Conservation (phyloP, 805 yeast genomes). For the Candida krabiensis region DNA sequence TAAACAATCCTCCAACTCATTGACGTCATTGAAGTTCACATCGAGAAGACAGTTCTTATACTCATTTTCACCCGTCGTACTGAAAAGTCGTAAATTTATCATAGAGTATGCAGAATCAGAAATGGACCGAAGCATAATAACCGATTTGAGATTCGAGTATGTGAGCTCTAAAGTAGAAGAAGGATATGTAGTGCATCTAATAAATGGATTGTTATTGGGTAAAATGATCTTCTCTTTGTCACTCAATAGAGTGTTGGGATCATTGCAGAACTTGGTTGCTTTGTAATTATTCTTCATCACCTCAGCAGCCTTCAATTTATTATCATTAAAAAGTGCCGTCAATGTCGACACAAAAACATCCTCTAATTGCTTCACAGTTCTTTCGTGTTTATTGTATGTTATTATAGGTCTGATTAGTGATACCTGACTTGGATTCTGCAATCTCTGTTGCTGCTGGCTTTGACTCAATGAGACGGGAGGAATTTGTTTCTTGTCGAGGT, state of each 20-base stretch:
- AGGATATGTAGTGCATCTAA: conserved; percentile 22
- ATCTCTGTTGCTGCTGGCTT: conserved; percentile 12
- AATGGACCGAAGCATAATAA: conserved; percentile 14
- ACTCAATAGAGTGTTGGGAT: conserved; percentile 12
- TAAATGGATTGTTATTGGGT: conserved; percentile 20
- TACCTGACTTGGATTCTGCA: conserved; percentile 18
- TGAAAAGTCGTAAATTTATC: conserved; percentile 12
- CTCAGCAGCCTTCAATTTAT: conserved; percentile 21
- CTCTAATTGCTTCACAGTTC: conserved; percentile 37
- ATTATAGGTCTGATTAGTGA: conserved; percentile 55
- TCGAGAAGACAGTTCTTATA: conserved; percentile 38
- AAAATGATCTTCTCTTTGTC: background rate
- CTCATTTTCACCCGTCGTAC: conserved; percentile 23
- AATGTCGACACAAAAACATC: conserved; percentile 22
- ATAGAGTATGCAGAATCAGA: conserved; percentile 18
- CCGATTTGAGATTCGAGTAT: conserved; percentile 12
- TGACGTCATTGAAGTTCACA: conserved; percentile 48
- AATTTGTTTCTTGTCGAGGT: conserved; percentile 40
- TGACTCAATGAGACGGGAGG: conserved; percentile 49
- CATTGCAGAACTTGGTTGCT: conserved; percentile 21
- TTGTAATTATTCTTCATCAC: conserved; percentile 13
- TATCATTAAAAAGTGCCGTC: conserved; percentile 9
- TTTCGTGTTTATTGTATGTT: conserved; percentile 58
- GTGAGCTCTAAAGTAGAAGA: conserved; percentile 20
- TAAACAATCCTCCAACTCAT: conserved; percentile 55